Percentiles rank a stretch among this genome's conserved stretches.
These are phyloP conservation scores for Alternaria ethzedia DNA, from an alignment of 2,329 filamentous ascomycete genomes.

Conservation along the genomic window DNA sequence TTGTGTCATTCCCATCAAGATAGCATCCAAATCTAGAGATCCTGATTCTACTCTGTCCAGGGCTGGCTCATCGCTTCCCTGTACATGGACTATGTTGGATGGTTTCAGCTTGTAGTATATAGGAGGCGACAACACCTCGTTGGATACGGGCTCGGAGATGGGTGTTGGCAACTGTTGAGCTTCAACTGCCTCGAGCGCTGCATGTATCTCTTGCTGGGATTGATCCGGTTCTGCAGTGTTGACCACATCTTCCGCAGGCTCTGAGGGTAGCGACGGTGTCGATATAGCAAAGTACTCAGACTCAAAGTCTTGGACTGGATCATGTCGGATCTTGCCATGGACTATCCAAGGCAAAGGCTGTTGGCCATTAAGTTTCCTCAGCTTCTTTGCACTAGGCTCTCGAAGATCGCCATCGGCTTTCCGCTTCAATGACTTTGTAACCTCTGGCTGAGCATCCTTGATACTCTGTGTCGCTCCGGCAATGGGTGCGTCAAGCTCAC, in stretches of 20 bases:
- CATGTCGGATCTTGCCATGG: neutral
- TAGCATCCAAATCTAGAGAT: neutral
- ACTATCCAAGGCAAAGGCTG: neutral
- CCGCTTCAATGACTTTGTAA: neutral
- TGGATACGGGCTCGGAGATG: neutral
- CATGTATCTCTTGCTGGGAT: neutral
- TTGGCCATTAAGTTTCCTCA: neutral
- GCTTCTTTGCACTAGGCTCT: neutral
- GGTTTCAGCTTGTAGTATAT: neutral
- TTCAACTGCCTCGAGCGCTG: neutral
- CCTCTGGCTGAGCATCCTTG: fast-evolving
- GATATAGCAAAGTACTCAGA: neutral
- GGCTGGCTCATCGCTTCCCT: neutral
- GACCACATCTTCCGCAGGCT: fast-evolving
- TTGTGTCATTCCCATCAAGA: neutral
- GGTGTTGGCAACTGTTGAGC: neutral
- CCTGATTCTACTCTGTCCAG: neutral
- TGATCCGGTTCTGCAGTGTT: neutral
- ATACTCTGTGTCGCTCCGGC: fast-evolving
- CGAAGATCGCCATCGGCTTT: neutral
- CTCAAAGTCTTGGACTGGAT: neutral
- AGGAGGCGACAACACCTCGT: neutral
- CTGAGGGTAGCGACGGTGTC: neutral
- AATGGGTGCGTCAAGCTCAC: neutral
- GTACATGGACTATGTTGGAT: no score